Conservation (phyloP, 176 grass and related monocot species). For the Oryza australiensis region DNA sequence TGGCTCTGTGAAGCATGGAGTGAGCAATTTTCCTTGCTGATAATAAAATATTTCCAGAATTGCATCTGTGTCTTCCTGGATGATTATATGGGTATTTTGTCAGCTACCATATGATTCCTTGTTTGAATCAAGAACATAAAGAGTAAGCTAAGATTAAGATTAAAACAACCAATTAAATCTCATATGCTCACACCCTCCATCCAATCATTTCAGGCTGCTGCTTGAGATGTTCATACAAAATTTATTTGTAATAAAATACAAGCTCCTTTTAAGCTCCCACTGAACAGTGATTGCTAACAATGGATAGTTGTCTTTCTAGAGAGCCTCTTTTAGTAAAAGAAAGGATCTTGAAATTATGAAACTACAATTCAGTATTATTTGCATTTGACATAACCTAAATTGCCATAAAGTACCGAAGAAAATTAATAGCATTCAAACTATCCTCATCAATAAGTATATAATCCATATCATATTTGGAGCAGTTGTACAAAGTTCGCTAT, state of each 20-base stretch:
- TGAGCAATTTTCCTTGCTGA: constrained; percentile 13
- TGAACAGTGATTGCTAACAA: background rate
- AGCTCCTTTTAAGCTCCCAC: background rate
- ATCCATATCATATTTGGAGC: constrained; percentile 3
- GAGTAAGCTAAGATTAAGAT: background rate
- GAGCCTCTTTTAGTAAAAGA: background rate
- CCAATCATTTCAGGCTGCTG: background rate
- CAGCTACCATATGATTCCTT: background rate
- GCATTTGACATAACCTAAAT: constrained; percentile 8
- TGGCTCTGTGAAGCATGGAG: constrained; percentile 31
- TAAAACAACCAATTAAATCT: background rate
- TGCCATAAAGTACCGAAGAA: background rate
- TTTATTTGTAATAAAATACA: background rate
- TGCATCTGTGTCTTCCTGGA: background rate
- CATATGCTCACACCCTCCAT: background rate
- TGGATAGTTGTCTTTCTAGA: background rate
- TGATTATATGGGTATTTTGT: background rate
- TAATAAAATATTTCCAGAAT: constrained; percentile 3
- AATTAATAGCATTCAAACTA: constrained; percentile 12
- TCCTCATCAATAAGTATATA: background rate
- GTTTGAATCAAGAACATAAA: background rate
- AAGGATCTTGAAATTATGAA: background rate
- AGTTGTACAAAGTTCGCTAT: background rate
- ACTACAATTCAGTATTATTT: background rate
- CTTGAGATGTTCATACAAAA: background rate